These are phyloP conservation scores for Talaromyces piceae DNA, from an alignment of 2,329 filamentous ascomycete species.

Conservation along the genomic window DNA sequence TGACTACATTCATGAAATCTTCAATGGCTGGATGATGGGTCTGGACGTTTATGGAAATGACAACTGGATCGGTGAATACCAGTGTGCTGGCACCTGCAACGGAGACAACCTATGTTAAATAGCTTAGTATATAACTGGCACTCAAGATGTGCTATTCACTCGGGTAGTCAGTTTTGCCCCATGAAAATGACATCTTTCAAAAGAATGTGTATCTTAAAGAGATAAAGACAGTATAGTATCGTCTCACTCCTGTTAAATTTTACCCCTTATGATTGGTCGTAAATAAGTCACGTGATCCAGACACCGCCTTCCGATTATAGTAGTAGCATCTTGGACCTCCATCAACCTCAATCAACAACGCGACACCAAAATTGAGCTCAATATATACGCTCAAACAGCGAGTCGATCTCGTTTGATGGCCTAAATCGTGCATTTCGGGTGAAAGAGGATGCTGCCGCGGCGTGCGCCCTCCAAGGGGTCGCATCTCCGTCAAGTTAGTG, in stretches of 20 bases:
- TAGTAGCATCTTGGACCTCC: not conserved
- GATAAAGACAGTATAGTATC: too few relatives aligned
- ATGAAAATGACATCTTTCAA: too few relatives aligned
- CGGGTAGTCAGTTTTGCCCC: too few relatives aligned
- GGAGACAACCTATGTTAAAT: constrained; percentile 14
- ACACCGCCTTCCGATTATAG: not conserved
- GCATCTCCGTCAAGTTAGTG: constrained; percentile 35
- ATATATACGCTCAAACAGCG: not conserved
- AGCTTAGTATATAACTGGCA: not conserved
- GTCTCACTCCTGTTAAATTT: too few relatives aligned
- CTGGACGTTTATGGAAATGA: constrained; percentile 26
- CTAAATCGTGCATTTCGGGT: not conserved
- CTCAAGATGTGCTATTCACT: not conserved
- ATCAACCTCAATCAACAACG: not conserved
- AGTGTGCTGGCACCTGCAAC: constrained; percentile 15
- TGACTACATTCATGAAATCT: constrained; percentile 29
- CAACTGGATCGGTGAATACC: constrained; percentile 17
- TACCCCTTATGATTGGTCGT: not conserved
- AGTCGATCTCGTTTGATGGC: not conserved
- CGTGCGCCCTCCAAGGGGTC: constrained; percentile 33
- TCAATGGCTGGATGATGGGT: constrained; percentile 33
- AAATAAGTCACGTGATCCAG: not conserved
- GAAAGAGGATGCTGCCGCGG: constrained; percentile 27
- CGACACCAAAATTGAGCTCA: not conserved
- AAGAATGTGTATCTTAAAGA: too few relatives aligned